Base-by-base conservation (phyloP, 495 filamentous ascomycete genomes). In the Penicillium pulvis region DNA sequence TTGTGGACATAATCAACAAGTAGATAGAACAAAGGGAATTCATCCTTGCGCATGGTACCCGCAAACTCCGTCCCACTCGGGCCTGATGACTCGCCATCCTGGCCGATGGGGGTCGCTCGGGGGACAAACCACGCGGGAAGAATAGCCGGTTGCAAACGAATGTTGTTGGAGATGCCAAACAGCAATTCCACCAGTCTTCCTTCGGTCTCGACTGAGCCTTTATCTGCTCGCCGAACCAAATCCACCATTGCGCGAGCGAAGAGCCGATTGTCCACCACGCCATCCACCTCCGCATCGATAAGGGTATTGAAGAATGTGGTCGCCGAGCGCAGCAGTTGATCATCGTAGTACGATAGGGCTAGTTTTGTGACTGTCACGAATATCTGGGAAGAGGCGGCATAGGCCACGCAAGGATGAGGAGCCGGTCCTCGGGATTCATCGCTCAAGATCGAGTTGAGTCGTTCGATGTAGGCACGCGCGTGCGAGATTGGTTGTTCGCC, bases 1-100 rank as follows among this genome's bases (percentile, higher is more conserved):
- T 93, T 88, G 67, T 99, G 92, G 33, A 99, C 93, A 72, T 96
- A 94, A 68, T 98, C 92, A 52, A 99, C 88, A 56, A 98, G 79
- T 33, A 97, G 76, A 71, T 97, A 98, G 75, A 97, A 98, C 23
- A 99, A 68, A 1, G 94, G 94, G 66, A 99, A 98, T 62, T 95
- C 92, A 64, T 93, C 89, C 71, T 92, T 96, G 61, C 95, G 87
- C 35, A 89, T 94, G 44, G 87, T 82, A 20, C 93, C 92, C 1
- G 88, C 90, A 71, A 95, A 97, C 70, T 85, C 76, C 8, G 74
- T 68, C 80, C 76, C 90, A 79, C 59, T 78, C 55, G 68, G 75
- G 28, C 71, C 75, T 63, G 71, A 69, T 11, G 63, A 64, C 51
- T 71, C 80, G 45, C 74, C 75, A 51, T 82, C 80, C 17, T 64